Conservation (phyloP, 2,329 filamentous ascomycete species). For the Hypoxylon sp. region DNA sequence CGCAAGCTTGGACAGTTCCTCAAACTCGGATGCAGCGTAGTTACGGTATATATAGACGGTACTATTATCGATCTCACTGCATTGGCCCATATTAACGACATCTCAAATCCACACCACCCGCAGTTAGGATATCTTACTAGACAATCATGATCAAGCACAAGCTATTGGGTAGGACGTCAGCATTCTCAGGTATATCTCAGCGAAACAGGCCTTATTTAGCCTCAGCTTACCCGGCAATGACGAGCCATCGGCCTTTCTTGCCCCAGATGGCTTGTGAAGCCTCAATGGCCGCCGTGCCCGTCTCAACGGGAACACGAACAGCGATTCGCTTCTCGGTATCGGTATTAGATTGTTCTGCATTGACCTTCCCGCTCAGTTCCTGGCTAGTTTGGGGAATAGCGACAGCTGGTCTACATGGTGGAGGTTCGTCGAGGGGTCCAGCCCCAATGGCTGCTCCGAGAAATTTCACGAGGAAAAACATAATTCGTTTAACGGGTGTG, state of each 20-base stretch:
- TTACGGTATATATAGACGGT: slow-evolving; percentile 50
- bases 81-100: slow-evolving; percentile 9
- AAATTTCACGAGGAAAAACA: slow-evolving; percentile 15
- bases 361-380: not conserved
- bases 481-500: not conserved
- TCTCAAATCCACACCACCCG: not conserved
- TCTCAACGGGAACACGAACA: slow-evolving; percentile 27
- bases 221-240: slow-evolving; percentile 42
- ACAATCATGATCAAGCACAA: slow-evolving; percentile 47
- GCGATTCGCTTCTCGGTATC: slow-evolving; percentile 22
- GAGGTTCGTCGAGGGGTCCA: slow-evolving; percentile 32
- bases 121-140: slow-evolving; percentile 36
- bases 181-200: not conserved
- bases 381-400: not conserved
- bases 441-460: slow-evolving; percentile 27
- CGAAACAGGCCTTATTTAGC: not conserved
- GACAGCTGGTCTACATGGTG: slow-evolving; percentile 9
- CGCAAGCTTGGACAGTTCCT: slow-evolving; percentile 52
- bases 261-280: slow-evolving; percentile 45
- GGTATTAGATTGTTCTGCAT: not conserved
- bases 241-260: slow-evolving; percentile 41
- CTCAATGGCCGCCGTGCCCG: slow-evolving; percentile 38
- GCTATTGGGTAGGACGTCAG: slow-evolving; percentile 23
- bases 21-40: slow-evolving; percentile 55
- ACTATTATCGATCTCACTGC: slow-evolving; percentile 46